Percentiles rank a stretch among this genome's conserved stretches.
phyloP scores from a whole-genome alignment of 352 stramenopile species.

The Achlya hypogyna region DNA sequence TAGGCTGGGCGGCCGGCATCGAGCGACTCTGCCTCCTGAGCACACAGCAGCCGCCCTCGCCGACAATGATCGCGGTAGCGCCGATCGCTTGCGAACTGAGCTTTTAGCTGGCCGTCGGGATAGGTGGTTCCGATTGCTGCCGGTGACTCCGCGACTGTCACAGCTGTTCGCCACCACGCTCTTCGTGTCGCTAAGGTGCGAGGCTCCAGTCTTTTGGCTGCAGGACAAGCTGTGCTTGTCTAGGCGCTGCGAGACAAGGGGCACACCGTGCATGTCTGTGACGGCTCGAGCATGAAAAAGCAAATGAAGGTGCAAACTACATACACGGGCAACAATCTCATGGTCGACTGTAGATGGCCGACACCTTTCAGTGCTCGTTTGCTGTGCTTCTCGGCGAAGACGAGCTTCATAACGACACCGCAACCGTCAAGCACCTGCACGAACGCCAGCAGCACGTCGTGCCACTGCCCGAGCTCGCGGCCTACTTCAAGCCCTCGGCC shows the following conservation, averaged over 20 bases:
- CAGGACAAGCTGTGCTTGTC: background rate
- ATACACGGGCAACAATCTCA: background rate
- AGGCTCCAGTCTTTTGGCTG: background rate
- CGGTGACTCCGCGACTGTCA: slow-evolving; percentile 31
- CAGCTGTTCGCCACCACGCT: slow-evolving; percentile 44
- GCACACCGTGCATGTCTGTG: slow-evolving; percentile 72
- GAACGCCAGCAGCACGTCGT: slow-evolving; percentile 39
- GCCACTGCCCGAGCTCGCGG: background rate
- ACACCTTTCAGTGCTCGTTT: slow-evolving; percentile 52
- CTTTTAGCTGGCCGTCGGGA: background rate
- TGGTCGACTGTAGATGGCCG: slow-evolving; percentile 35
- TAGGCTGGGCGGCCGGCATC: slow-evolving; percentile 72
- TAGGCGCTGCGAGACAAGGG: slow-evolving; percentile 47
- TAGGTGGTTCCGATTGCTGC: slow-evolving; percentile 60
- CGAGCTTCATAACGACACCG: slow-evolving; percentile 46
- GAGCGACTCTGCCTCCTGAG: slow-evolving; percentile 63
- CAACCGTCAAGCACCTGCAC: slow-evolving; percentile 72
- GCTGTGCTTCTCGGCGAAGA: slow-evolving; percentile 66
- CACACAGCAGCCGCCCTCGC: slow-evolving; percentile 21
- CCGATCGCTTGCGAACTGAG: background rate
- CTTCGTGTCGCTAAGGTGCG: slow-evolving; percentile 51
- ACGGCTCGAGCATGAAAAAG: slow-evolving; percentile 78
- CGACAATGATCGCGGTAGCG: slow-evolving; percentile 41
- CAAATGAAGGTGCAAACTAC: slow-evolving; percentile 70
- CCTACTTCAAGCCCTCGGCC: too few relatives aligned